Evolutionary conservation across 768 basidiomycete species (phyloP).

Genomic region (Auriscalpium microsporum): DNA sequence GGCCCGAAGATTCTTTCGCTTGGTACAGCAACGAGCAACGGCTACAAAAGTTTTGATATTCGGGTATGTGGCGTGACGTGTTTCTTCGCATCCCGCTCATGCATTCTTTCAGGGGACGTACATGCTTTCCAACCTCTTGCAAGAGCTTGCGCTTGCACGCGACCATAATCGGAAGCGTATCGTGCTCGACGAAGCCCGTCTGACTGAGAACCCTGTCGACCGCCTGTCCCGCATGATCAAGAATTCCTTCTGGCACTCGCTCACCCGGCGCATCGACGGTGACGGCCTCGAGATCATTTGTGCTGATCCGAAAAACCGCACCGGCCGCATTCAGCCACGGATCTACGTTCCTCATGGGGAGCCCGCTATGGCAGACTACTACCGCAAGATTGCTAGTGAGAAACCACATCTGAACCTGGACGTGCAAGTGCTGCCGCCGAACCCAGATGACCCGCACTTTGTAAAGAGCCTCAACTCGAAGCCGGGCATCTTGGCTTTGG

Average conservation of each 20-base stretch:
- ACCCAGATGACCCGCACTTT: slow-evolving; percentile 79
- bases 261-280: slow-evolving; percentile 94
- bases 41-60: slow-evolving; percentile 96
- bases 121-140: slow-evolving; percentile 97
- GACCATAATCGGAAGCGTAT: slow-evolving; percentile 95
- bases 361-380: slow-evolving; percentile 92
- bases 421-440: slow-evolving; percentile 81
- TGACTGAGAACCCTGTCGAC: slow-evolving; percentile 96
- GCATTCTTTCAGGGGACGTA: slow-evolving; percentile 72
- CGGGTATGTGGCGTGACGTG: slow-evolving; percentile 44
- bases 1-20: slow-evolving; percentile 95
- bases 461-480: slow-evolving; percentile 92
- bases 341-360: slow-evolving; percentile 95
- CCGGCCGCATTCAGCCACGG: slow-evolving; percentile 79
- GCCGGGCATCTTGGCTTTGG: slow-evolving; percentile 89
- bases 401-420: slow-evolving; percentile 93
- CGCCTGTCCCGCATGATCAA: slow-evolving; percentile 96
- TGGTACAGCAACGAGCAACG: slow-evolving; percentile 95
- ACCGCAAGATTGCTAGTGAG: slow-evolving; percentile 78
- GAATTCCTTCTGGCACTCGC: slow-evolving; percentile 96
- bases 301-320: slow-evolving; percentile 96
- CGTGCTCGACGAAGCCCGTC: slow-evolving; percentile 95
- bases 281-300: slow-evolving; percentile 96
- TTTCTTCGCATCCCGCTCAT: slow-evolving; percentile 6
- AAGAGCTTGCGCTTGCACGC: slow-evolving; percentile 93